Percentiles rank a stretch among this genome's conserved stretches.
These are phyloP conservation scores for Mucor circinelloides DNA, from an alignment of 371 early-diverging fungal species.

Conservation along the genomic window DNA sequence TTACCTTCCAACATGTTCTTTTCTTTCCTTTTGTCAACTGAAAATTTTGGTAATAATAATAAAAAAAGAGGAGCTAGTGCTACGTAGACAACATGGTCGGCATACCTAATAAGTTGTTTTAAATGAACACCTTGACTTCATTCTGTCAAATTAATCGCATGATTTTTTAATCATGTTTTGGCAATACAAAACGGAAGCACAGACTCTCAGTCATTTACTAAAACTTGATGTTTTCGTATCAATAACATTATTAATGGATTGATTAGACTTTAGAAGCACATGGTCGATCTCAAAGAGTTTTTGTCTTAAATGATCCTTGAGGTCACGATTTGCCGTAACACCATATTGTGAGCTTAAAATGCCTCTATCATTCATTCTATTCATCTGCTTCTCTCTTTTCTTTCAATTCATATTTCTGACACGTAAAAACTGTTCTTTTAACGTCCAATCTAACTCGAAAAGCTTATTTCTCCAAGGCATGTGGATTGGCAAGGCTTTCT, in stretches of 20 bases:
- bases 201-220: not conserved
- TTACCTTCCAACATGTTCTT: not conserved
- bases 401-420: not conserved
- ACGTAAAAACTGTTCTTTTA: not conserved
- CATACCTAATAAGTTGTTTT: not conserved
- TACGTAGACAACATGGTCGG: not conserved
- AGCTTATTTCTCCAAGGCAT: not conserved
- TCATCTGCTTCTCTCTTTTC: not conserved
- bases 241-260: not conserved
- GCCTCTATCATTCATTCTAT: not conserved
- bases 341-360: not conserved
- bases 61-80: not conserved
- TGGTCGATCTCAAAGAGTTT: not conserved
- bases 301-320: not conserved
- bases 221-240: not conserved
- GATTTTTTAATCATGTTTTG: not conserved
- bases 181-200: constrained; percentile 6
- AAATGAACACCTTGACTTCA: not conserved
- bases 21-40: not conserved
- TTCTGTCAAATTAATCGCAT: constrained; percentile 1
- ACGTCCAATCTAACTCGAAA: not conserved
- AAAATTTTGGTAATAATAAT: not conserved
- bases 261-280: not conserved
- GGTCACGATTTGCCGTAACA: not conserved
- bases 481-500: not conserved